These are phyloP conservation scores for Ilex aquifolium DNA, from an alignment of 257 asterid species.

Conservation along the genomic window DNA sequence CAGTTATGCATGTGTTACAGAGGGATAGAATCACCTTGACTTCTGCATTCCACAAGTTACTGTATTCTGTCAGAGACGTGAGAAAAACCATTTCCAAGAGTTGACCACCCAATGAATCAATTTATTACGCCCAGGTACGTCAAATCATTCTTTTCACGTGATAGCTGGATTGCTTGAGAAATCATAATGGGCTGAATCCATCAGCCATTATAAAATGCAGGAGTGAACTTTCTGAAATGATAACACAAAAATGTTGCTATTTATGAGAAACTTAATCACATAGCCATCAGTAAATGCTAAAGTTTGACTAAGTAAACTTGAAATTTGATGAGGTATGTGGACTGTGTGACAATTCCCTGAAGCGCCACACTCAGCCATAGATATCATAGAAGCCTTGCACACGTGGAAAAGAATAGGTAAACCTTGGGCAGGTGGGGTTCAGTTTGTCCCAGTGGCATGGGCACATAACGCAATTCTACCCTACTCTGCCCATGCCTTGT, in stretches of 20 bases:
- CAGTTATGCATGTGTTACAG: neutral
- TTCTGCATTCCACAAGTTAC: conserved; percentile 14
- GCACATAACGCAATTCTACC: too few relatives aligned
- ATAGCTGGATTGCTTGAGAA: conserved; percentile 9
- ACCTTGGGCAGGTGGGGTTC: too few relatives aligned
- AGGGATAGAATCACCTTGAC: conserved; percentile 16
- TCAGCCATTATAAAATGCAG: conserved; percentile 20
- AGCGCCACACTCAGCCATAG: neutral
- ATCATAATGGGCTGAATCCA: conserved; percentile 24
- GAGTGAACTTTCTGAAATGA: conserved; percentile 12
- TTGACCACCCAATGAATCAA: conserved; percentile 17
- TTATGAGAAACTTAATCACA: neutral
- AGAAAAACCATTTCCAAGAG: conserved; percentile 26
- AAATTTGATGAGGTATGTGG: too few relatives aligned
- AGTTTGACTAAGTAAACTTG: too few relatives aligned
- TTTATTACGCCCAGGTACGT: conserved; percentile 11
- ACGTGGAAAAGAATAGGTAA: neutral
- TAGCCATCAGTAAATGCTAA: neutral
- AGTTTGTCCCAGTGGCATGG: too few relatives aligned
- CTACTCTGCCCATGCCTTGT: too few relatives aligned
- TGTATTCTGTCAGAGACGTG: conserved; percentile 21
- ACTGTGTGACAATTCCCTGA: neutral
- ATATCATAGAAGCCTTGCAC: neutral
- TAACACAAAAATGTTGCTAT: neutral
- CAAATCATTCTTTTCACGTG: conserved; percentile 7